Evolutionary conservation across 306 rosid species (phyloP), one percentile per base, ranked within the genome.

Genomic region (Albizia julibrissin): DNA sequence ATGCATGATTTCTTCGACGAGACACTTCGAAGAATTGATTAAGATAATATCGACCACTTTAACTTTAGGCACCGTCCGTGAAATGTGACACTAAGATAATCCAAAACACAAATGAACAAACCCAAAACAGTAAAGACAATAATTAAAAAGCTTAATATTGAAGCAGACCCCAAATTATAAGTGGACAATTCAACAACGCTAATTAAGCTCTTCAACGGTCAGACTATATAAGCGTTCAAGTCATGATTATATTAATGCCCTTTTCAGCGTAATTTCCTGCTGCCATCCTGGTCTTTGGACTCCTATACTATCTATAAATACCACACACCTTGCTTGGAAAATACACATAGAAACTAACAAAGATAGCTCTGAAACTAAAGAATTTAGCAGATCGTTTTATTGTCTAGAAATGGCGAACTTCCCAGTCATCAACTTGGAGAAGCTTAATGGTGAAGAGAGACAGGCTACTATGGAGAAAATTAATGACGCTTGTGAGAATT

Each of bases 381-480:
- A 73, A 31, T 44, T 15, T 49, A 10, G 29, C 52, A 4, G 27
- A 49, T 54, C 31, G 76, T 12, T 61, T 61, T 5, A 11, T 6
- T 26, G 19, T 61, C 26, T 61, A 11, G 24, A 44, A 52, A 71
- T 71, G 75, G 59, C 26, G 59, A 71, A 44, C 37, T 71, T 71
- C 58, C 75, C 75, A 43, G 39, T 88, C 19, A 88, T 90, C 70
- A 85, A 77, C 88, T 67, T 88, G 94, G 87, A 76, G 82, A 81
- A 85, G 61, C 79, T 90, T 47, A 90, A 88, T 29, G 89, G 91
- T 6, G 87, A 85, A 33, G 90, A 81, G 33, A 85, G 94, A 24
- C 49, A 16, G 21, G 72, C 77, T 1, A 83, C 84, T 37, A 83
- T 88, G 89, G 90, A 69, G 46, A 87, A 71, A 69, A 90, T 90